phyloP scores from a whole-genome alignment of 2,329 filamentous ascomycete species.

The Teratosphaeria pseudoeucalypti region DNA sequence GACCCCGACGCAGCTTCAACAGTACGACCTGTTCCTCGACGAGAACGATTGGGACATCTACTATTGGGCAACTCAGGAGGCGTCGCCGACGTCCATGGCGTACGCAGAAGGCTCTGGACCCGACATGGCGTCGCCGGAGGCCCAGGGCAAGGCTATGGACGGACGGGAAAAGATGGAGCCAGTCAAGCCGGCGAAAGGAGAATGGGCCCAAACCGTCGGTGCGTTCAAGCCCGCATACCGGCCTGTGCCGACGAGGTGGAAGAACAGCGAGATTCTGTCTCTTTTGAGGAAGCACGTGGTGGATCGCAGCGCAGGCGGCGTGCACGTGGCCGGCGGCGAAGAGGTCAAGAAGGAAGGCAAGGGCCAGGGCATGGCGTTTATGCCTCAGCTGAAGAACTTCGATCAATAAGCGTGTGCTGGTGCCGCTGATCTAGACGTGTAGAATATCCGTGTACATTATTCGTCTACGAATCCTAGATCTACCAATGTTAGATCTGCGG shows the following conservation, averaged over 20 bases:
- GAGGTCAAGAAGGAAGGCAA: conserved; percentile 24
- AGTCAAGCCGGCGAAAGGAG: conserved; percentile 49
- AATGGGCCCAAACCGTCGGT: conserved; percentile 95
- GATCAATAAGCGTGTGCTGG: conserved; percentile 20
- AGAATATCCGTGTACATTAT: not conserved
- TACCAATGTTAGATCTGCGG: too few relatives aligned
- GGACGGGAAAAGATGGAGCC: conserved; percentile 20
- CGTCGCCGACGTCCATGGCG: conserved; percentile 48
- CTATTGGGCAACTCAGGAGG: conserved; percentile 94
- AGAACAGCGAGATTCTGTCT: conserved; percentile 64
- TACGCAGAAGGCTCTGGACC: conserved; percentile 44
- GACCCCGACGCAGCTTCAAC: conserved; percentile 59
- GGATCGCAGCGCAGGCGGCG: conserved; percentile 53
- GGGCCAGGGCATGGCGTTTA: conserved; percentile 38
- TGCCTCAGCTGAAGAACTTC: conserved; percentile 41
- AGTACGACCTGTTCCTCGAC: conserved; percentile 90
- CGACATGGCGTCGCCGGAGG: conserved; percentile 32
- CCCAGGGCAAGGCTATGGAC: conserved; percentile 30
- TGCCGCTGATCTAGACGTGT: not conserved
- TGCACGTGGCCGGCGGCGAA: conserved; percentile 33
- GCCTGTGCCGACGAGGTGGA: conserved; percentile 79
- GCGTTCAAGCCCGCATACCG: conserved; percentile 90
- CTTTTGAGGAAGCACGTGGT: conserved; percentile 74
- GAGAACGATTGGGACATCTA: conserved; percentile 99
- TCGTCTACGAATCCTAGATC: not conserved